Evolutionary conservation across 2,329 filamentous ascomycete genomes (phyloP).

Genomic region (Exophiala mesophila): DNA sequence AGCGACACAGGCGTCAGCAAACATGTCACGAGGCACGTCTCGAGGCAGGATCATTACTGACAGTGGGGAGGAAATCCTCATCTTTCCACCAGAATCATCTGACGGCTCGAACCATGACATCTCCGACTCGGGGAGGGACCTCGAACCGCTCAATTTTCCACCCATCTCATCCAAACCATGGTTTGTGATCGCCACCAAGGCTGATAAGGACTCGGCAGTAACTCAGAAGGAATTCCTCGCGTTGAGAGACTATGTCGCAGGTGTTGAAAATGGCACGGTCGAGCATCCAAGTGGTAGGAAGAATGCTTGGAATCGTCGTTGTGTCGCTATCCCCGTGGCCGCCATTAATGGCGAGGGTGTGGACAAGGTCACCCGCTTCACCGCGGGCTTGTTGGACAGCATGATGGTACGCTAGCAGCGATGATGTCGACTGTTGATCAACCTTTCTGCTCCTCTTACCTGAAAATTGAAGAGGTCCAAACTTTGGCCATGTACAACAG

Average conservation of each 20-base stretch:
- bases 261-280: slow-evolving; percentile 57
- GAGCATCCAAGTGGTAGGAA: slow-evolving; percentile 70
- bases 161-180: slow-evolving; percentile 90
- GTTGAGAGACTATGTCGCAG: slow-evolving; percentile 66
- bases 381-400: slow-evolving; percentile 39
- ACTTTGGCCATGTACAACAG: too few species aligned
- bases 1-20: neutral
- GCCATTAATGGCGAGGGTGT: slow-evolving; percentile 84
- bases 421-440: too few species aligned
- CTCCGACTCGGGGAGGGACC: slow-evolving; percentile 6
- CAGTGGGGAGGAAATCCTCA: slow-evolving; percentile 20
- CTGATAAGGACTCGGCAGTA: slow-evolving; percentile 61
- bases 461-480: too few species aligned
- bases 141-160: slow-evolving; percentile 51
- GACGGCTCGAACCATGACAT: neutral
- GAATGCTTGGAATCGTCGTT: slow-evolving; percentile 55
- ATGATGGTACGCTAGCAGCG: slow-evolving; percentile 9
- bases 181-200: slow-evolving; percentile 92
- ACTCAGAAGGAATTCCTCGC: slow-evolving; percentile 72
- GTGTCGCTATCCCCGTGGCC: slow-evolving; percentile 75
- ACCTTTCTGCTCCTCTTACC: too few species aligned
- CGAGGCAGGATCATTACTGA: slow-evolving; percentile 15
- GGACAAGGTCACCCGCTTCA: slow-evolving; percentile 45
- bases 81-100: slow-evolving; percentile 17
- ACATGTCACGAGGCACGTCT: slow-evolving; percentile 9